Evolutionary conservation across 2,329 filamentous ascomycete genomes (phyloP).

Genomic region (Cladosporium sp.): DNA sequence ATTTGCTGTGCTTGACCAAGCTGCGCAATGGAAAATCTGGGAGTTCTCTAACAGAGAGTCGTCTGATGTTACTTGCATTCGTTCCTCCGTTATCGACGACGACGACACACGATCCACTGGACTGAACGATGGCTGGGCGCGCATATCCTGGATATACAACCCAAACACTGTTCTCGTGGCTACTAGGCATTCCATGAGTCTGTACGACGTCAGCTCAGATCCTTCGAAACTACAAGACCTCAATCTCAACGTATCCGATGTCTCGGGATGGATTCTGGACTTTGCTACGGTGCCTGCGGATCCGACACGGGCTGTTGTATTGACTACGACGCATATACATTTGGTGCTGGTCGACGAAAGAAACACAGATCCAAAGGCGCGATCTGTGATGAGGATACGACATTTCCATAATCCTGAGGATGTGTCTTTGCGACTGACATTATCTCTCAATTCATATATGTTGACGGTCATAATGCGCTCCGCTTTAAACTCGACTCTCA

Average conservation of each 20-base stretch:
- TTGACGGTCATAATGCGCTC: constrained; percentile 4
- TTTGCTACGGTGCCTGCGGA: constrained; percentile 46
- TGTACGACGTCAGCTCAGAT: constrained; percentile 32
- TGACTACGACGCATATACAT: constrained; percentile 50
- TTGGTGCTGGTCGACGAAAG: constrained; percentile 15
- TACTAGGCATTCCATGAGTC: constrained; percentile 38
- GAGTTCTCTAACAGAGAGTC: constrained; percentile 39
- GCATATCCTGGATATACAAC: constrained; percentile 45
- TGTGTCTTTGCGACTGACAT: constrained; percentile 40
- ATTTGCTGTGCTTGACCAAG: constrained; percentile 61
- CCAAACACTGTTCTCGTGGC: constrained; percentile 49
- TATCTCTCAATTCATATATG: constrained; percentile 25
- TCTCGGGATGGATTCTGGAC: constrained; percentile 53
- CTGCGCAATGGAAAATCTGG: constrained; percentile 65
- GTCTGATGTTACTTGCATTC: constrained; percentile 4
- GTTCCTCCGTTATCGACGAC: constrained; percentile 19
- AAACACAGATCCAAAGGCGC: constrained; percentile 28
- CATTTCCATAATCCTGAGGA: constrained; percentile 54
- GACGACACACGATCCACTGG: constrained; percentile 32
- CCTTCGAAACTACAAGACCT: constrained; percentile 23
- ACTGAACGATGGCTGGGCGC: constrained; percentile 46
- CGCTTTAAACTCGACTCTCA: not conserved
- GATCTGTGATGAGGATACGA: constrained; percentile 43
- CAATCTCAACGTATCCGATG: constrained; percentile 24
- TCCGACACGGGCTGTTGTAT: constrained; percentile 50